Conservation (phyloP, 768 basidiomycete genomes). For the Lactarius hatsudake region DNA sequence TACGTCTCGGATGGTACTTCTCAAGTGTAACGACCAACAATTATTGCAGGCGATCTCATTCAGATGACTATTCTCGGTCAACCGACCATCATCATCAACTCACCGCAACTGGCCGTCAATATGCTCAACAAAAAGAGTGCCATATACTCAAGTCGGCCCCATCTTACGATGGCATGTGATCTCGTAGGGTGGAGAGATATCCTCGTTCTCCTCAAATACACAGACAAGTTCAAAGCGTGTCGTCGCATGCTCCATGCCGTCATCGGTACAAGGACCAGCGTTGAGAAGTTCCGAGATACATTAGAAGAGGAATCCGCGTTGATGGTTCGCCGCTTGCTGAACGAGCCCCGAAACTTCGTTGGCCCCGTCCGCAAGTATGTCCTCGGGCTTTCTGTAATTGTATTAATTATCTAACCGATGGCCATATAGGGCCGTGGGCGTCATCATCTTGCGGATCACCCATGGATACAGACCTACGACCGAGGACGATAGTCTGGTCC, state of each 20-base stretch:
- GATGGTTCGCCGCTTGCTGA: conserved; percentile 21
- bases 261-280: conserved; percentile 23
- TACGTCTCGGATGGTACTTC: conserved; percentile 2
- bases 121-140: conserved; percentile 32
- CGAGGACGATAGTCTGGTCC: conserved; percentile 27
- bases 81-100: conserved; percentile 30
- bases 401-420: not conserved
- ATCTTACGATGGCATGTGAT: conserved; percentile 28
- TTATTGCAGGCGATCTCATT: conserved; percentile 28
- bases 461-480: conserved; percentile 27
- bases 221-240: conserved; percentile 27
- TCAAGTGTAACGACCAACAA: not conserved
- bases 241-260: conserved; percentile 26
- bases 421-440: conserved; percentile 24
- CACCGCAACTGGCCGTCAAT: conserved; percentile 25
- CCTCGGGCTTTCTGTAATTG: no score
- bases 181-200: conserved; percentile 27
- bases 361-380: conserved; percentile 28
- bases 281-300: conserved; percentile 24
- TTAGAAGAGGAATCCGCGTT: conserved; percentile 24
- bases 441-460: conserved; percentile 27
- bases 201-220: conserved; percentile 28
- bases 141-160: conserved; percentile 30
- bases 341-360: conserved; percentile 22
- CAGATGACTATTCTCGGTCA: conserved; percentile 30